A percentile compares a stretch with the other conserved stretches of the same genome.
Conservation (phyloP, 164 flowering plant species). For the Annona cherimola region DNA sequence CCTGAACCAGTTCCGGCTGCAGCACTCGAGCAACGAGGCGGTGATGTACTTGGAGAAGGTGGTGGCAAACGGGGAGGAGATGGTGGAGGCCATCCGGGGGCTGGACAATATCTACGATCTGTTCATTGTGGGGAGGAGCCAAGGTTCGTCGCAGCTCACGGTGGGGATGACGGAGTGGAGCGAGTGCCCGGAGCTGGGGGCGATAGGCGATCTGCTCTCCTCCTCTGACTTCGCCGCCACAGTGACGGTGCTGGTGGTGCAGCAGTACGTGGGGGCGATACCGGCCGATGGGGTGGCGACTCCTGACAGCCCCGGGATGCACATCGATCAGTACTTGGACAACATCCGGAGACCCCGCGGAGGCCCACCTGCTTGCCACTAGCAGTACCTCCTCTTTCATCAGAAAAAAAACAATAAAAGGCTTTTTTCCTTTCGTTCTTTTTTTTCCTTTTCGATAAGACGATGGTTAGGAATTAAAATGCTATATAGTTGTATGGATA, state of each 20-base stretch:
- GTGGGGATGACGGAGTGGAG: neutral
- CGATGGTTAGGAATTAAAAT: too few relatives aligned
- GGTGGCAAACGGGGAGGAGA: slow-evolving; percentile 6
- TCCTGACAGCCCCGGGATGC: slow-evolving; percentile 7
- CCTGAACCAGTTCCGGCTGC: neutral
- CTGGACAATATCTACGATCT: neutral
- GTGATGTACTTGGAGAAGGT: slow-evolving; percentile 1
- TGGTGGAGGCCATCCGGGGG: neutral
- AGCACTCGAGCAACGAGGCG: neutral
- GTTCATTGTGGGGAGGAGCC: slow-evolving; percentile 4
- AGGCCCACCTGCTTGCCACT: too few relatives aligned
- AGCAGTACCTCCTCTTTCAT: too few relatives aligned
- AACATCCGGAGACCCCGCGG: neutral
- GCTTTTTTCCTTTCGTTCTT: too few relatives aligned
- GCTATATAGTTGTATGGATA: too few relatives aligned
- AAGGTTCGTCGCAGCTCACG: neutral
- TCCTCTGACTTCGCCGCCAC: neutral
- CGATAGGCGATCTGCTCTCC: neutral
- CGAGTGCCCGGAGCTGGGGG: neutral
- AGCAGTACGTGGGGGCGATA: neutral
- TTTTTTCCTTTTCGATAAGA: too few relatives aligned
- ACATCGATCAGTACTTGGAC: neutral
- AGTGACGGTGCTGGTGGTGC: neutral
- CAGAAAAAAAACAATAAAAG: too few relatives aligned
- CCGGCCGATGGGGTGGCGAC: neutral